phyloP scores from a whole-genome alignment of 495 filamentous ascomycete species.

The Neurospora discreta region DNA sequence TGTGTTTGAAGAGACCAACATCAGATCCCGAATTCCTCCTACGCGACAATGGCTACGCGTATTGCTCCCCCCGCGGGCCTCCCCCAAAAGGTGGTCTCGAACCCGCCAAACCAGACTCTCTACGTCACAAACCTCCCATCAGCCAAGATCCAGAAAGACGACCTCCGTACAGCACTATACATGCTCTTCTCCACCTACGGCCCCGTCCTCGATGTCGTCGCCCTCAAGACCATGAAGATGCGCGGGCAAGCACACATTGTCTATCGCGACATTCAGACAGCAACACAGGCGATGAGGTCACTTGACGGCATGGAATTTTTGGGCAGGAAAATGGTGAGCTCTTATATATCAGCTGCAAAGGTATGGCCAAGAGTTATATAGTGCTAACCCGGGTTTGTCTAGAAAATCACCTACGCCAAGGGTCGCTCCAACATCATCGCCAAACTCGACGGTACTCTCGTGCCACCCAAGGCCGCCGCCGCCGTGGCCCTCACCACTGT shows the following conservation, averaged over 20 bases:
- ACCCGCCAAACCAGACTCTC: conserved; percentile 44
- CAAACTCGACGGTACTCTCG: conserved; percentile 84
- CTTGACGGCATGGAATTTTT: conserved; percentile 81
- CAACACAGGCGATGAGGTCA: conserved; percentile 81
- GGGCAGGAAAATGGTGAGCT: conserved; percentile 62
- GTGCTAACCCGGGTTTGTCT: conserved; percentile 14
- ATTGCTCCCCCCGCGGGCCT: conserved; percentile 21
- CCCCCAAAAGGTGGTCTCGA: conserved; percentile 32
- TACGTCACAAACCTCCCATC: conserved; percentile 77
- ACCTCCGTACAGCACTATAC: conserved; percentile 76
- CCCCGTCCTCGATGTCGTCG: conserved; percentile 85
- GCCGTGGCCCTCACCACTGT: conserved; percentile 58
- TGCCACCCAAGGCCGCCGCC: conserved; percentile 43
- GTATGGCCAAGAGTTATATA: too few species aligned
- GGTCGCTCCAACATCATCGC: conserved; percentile 73
- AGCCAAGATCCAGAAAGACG: conserved; percentile 73
- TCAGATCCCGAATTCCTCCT: not conserved
- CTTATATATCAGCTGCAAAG: too few species aligned
- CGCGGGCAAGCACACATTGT: conserved; percentile 91
- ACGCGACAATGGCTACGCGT: conserved; percentile 24
- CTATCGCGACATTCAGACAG: conserved; percentile 74
- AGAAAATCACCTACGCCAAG: conserved; percentile 87
- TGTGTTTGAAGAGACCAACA: not conserved
- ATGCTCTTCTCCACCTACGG: conserved; percentile 91
- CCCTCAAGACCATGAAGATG: conserved; percentile 79